phyloP scores from a whole-genome alignment of 768 basidiomycete species.

The Tricholoma sp. region DNA sequence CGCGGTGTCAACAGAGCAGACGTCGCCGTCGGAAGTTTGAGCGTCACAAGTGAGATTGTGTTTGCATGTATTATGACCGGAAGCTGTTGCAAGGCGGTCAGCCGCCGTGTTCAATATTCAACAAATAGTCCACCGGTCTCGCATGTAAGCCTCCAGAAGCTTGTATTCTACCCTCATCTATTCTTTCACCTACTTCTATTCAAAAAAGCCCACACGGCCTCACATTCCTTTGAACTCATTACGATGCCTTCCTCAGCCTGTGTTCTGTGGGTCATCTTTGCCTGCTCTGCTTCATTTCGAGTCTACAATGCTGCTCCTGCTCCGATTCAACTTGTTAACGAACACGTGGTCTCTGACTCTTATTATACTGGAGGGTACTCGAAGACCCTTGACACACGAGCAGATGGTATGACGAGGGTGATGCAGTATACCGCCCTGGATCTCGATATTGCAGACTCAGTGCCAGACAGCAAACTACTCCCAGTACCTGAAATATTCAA shows the following conservation, averaged over 20 bases:
- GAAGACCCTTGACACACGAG: neutral
- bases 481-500: constrained; percentile 15
- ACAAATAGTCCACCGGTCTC: too few relatives aligned
- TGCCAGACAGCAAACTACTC: constrained; percentile 4
- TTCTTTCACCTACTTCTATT: neutral
- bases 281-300: neutral
- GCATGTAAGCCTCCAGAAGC: neutral
- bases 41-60: neutral
- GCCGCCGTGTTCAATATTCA: too few relatives aligned
- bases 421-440: neutral
- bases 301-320: neutral
- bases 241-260: neutral
- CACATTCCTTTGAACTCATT: constrained; percentile 10
- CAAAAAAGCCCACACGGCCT: constrained; percentile 10
- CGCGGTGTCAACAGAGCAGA: neutral
- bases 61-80: neutral
- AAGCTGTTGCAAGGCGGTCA: neutral
- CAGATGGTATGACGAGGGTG: neutral
- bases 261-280: neutral
- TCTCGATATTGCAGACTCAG: neutral
- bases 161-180: constrained; percentile 4
- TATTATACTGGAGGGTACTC: too few relatives aligned
- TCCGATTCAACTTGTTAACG: neutral
- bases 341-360: neutral
- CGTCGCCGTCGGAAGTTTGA: too few relatives aligned